phyloP scores from a whole-genome alignment of 2,329 filamentous ascomycete species.

The Teratosphaeria viscida region DNA sequence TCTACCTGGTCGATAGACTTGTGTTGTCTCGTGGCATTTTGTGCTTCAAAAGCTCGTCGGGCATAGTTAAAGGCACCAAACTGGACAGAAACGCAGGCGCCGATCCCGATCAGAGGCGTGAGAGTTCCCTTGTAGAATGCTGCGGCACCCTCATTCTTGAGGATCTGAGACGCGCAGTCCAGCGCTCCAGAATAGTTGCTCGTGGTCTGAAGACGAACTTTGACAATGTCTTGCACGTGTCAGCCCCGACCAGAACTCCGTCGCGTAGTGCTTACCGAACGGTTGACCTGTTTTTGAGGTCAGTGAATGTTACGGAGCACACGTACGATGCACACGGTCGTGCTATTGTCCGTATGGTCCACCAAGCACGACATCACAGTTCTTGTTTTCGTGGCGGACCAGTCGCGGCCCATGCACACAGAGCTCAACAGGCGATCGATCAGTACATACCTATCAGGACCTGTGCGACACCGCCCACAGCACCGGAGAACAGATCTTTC shows the following conservation, averaged over 20 bases:
- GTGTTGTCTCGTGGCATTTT: slow-evolving; percentile 43
- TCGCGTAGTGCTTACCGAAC: slow-evolving; percentile 42
- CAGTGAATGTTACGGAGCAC: neutral
- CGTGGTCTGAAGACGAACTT: slow-evolving; percentile 89
- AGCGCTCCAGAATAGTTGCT: slow-evolving; percentile 70
- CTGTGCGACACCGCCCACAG: slow-evolving; percentile 84
- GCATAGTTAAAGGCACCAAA: slow-evolving; percentile 95
- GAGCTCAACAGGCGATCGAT: neutral
- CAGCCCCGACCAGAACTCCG: neutral
- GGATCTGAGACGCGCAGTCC: slow-evolving; percentile 72
- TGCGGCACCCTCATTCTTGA: slow-evolving; percentile 72
- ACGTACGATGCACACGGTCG: neutral
- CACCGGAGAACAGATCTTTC: slow-evolving; percentile 87
- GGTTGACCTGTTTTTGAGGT: slow-evolving; percentile 44
- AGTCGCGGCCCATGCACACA: too few relatives aligned
- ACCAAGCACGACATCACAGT: neutral
- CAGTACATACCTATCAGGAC: slow-evolving; percentile 70
- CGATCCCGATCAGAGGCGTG: slow-evolving; percentile 88
- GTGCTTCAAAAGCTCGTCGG: slow-evolving; percentile 70
- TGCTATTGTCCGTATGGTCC: neutral
- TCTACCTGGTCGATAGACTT: slow-evolving; percentile 23
- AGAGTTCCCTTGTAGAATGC: slow-evolving; percentile 98
- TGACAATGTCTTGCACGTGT: slow-evolving; percentile 66
- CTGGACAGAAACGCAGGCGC: slow-evolving; percentile 90
- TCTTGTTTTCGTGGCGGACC: neutral